Conservation (phyloP, 805 yeast species). For the Ogataea thermomethanolica region DNA sequence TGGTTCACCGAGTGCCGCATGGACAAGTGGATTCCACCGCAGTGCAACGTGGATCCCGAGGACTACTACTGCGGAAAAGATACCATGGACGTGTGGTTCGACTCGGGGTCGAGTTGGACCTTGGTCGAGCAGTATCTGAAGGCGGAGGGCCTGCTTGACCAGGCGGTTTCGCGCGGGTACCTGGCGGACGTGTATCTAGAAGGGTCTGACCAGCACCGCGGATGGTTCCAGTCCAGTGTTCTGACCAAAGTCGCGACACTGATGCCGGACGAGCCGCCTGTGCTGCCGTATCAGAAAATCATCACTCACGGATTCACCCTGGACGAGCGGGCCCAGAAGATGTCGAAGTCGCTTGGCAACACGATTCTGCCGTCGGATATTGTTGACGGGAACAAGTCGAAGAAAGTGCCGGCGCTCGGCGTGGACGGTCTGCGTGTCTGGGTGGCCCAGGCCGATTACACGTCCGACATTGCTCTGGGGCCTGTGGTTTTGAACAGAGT, state of each 20-base stretch:
- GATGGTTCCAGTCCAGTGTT: conserved; percentile 97
- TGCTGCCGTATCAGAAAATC: conserved; percentile 64
- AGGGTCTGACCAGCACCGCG: conserved; percentile 98
- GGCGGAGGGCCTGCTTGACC: conserved; percentile 31
- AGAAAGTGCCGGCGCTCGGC: conserved; percentile 63
- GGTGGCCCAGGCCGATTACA: conserved; percentile 86
- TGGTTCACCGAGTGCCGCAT: conserved; percentile 65
- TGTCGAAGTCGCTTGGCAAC: conserved; percentile 93
- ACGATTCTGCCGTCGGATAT: conserved; percentile 66
- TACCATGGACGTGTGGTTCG: conserved; percentile 99
- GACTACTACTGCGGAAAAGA: conserved; percentile 67
- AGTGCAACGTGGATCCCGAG: conserved; percentile 38
- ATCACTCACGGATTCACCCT: conserved; percentile 93
- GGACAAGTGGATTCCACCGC: conserved; percentile 70
- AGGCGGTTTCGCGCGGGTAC: conserved; percentile 36
- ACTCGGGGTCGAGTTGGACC: conserved; percentile 92
- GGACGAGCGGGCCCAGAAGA: conserved; percentile 81
- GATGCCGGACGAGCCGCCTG: conserved; percentile 22
- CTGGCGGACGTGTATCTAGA: conserved; percentile 84
- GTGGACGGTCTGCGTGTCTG: conserved; percentile 88
- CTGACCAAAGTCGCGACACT: conserved; percentile 64
- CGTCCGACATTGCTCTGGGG: conserved; percentile 74
- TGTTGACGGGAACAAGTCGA: conserved; percentile 54
- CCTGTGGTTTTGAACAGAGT: conserved; percentile 70
- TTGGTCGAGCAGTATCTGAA: conserved; percentile 43